Percentiles rank a stretch among this genome's conserved stretches.
Conservation (phyloP, 1,284 basidiomycete genomes). For the Ustilago cynodontis region DNA sequence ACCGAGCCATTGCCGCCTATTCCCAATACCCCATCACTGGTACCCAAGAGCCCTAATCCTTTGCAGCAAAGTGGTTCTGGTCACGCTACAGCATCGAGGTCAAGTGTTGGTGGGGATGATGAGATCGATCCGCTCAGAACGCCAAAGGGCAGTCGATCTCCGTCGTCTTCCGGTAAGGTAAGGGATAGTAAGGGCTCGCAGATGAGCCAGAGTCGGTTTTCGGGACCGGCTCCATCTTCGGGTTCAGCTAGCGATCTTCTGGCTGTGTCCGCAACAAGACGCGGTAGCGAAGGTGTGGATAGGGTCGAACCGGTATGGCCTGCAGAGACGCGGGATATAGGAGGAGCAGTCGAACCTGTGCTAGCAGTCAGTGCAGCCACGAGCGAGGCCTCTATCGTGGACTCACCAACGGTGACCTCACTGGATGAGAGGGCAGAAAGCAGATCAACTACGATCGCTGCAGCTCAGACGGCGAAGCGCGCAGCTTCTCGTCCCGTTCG, state of each 20-base stretch:
- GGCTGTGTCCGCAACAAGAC: neutral
- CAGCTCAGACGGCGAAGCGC: conserved; percentile 8
- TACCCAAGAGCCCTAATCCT: conserved; percentile 20
- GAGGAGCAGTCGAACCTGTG: neutral
- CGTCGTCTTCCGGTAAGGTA: neutral
- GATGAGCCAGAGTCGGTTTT: conserved; percentile 2
- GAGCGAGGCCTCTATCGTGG: neutral
- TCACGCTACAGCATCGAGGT: neutral
- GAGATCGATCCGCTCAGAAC: conserved; percentile 14
- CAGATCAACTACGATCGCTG: neutral
- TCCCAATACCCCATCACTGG: conserved; percentile 44
- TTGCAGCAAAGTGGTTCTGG: conserved; percentile 21
- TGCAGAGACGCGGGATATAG: neutral
- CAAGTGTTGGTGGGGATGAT: neutral
- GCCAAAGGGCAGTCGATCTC: conserved; percentile 10
- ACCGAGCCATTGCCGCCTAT: conserved; percentile 58
- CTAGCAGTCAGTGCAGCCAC: neutral
- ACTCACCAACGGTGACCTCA: neutral
- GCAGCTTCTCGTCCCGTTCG: conserved; percentile 9
- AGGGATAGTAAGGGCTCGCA: neutral
- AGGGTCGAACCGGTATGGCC: neutral
- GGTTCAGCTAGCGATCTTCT: neutral
- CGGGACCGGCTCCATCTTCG: neutral
- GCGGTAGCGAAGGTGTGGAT: neutral
- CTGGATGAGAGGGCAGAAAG: conserved; percentile 9